Base-by-base conservation (phyloP, 495 filamentous ascomycete species). In the Rusavskia elegans region DNA sequence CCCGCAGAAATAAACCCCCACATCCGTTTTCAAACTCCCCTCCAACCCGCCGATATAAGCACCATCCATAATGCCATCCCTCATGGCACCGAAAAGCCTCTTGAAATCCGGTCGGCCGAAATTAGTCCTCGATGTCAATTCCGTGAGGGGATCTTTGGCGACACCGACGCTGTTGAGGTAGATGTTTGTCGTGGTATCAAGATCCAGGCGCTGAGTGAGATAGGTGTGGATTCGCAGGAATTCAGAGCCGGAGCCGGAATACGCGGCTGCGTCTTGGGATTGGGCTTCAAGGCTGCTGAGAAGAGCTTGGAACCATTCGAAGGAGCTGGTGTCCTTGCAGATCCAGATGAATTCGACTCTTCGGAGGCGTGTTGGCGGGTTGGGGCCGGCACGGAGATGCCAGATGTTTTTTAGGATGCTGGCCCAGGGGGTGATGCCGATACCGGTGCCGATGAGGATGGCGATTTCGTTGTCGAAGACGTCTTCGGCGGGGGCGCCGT, bases 311-410 rank as follows among this genome's bases (percentile, higher is more conserved):
- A 98, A 98, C 92, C 92, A 98, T 70, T 97, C 92, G 64, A 98
- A 98, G 1, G 90, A 95, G 37, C 74, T 80, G 2, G 89, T 97
- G 60, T 98, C 90, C 64, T 84, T 93, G 76, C 93, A 97, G 51
- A 97, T 82, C 92, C 92, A 99, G 71, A 97, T 95, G 67, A 99
- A 97, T 65, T 99, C 92, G 17, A 99, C 89, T 65, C 92, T 82
- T 49, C 89, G 82, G 39, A 99, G 78, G 63, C 93, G 85, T 30
- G 78, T 80, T 0, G 89, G 88, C 27, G 86, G 83, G 66, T 95
- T 87, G 14, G 87, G 87, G 30, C 79, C 77, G 51, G 86, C 81
- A 37, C 92, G 87, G 55, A 90, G 73, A 61, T 99, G 89, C 85
- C 87, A 99, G 71, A 99, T 97, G 65, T 94, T 95, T 71, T 99